These are phyloP conservation scores for Colletotrichum chlorophyti DNA, from an alignment of 2,329 filamentous ascomycete genomes.

Conservation along the genomic window DNA sequence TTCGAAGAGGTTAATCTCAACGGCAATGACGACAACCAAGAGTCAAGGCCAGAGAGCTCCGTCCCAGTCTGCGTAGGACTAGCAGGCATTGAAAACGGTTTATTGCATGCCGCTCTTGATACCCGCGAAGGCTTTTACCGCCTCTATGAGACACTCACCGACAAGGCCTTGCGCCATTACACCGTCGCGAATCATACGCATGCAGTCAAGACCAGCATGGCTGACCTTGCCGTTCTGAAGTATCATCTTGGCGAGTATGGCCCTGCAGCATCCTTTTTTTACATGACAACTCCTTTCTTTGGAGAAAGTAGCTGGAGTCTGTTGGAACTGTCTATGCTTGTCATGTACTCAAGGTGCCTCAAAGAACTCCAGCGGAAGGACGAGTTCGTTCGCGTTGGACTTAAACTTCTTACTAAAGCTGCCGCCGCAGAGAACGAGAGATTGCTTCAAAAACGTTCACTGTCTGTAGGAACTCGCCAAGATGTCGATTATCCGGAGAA, in stretches of 20 bases:
- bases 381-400: conserved; percentile 78
- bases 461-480: conserved; percentile 24
- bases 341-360: conserved; percentile 85
- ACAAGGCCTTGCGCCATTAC: conserved; percentile 83
- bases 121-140: conserved; percentile 70
- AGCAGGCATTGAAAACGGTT: conserved; percentile 58
- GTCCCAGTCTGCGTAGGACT: conserved; percentile 18
- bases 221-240: conserved; percentile 86
- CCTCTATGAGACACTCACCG: conserved; percentile 79
- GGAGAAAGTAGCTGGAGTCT: conserved; percentile 79
- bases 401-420: conserved; percentile 76
- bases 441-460: conserved; percentile 44
- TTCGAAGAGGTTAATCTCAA: conserved; percentile 67
- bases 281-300: conserved; percentile 79
- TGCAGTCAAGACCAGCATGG: conserved; percentile 77
- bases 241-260: conserved; percentile 77
- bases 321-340: conserved; percentile 82
- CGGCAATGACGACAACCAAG: conserved; percentile 40
- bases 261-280: conserved; percentile 79
- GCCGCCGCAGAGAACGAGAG: conserved; percentile 61
- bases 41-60: conserved; percentile 19
- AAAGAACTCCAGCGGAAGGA: conserved; percentile 77
- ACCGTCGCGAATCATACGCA: conserved; percentile 79
- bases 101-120: conserved; percentile 67
- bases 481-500: conserved; percentile 37